Conservation (phyloP, 192 early-diverging fungal species). For the Backusella macrospora region DNA sequence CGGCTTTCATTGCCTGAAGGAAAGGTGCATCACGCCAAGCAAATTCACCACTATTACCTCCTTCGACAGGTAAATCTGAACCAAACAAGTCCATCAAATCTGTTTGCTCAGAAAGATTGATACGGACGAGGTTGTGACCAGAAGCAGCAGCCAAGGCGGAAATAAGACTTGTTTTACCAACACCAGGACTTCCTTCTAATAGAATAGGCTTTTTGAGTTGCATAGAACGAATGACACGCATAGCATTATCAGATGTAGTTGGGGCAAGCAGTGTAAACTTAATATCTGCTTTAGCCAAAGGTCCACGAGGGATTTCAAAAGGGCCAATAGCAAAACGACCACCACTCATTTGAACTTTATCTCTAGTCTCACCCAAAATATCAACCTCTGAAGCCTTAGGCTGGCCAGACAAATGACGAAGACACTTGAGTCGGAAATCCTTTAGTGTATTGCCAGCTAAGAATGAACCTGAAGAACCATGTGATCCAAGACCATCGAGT, state of each 20-base stretch:
- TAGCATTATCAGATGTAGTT: conserved; percentile 86
- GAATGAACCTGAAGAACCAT: conserved; percentile 61
- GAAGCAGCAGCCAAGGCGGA: conserved; percentile 77
- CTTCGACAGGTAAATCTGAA: conserved; percentile 94
- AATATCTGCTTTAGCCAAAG: conserved; percentile 47
- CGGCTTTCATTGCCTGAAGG: conserved; percentile 91
- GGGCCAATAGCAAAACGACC: conserved; percentile 73
- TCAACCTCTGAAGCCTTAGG: conserved; percentile 37
- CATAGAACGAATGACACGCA: conserved; percentile 86
- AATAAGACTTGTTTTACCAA: conserved; percentile 94
- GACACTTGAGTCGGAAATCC: conserved; percentile 52
- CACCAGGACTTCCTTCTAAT: conserved; percentile 96
- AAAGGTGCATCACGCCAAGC: conserved; percentile 98
- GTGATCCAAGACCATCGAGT: conserved; percentile 90
- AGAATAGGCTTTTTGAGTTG: conserved; percentile 91
- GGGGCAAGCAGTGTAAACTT: conserved; percentile 88
- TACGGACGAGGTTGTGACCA: conserved; percentile 87
- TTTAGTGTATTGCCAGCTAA: conserved; percentile 48
- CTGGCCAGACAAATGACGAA: conserved; percentile 46
- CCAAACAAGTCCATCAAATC: conserved; percentile 99
- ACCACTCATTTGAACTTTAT: conserved; percentile 30
- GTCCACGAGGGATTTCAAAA: conserved; percentile 77
- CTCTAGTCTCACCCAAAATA: conserved; percentile 43
- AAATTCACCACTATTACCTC: conserved; percentile 82
- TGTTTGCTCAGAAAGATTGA: conserved; percentile 98